Evolutionary conservation across 2,329 filamentous ascomycete species (phyloP).

Genomic region (Cladosporium sp.): DNA sequence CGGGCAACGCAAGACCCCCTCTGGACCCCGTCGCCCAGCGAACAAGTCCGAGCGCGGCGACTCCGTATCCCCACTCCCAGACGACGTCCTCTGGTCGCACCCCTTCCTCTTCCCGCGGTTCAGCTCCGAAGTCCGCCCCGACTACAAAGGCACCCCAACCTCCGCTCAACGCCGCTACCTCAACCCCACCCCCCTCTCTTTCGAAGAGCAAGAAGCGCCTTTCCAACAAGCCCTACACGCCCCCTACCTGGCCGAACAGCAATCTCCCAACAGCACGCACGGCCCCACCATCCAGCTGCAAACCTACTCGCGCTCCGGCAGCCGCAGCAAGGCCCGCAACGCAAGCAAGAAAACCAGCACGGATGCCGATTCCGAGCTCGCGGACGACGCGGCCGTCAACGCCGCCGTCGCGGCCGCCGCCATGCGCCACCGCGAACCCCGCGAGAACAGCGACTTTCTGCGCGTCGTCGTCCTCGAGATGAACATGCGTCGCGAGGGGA

Average conservation of each 20-base stretch:
- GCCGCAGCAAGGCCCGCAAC: slow-evolving; percentile 7
- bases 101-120: slow-evolving; percentile 54
- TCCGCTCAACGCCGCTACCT: slow-evolving; percentile 57
- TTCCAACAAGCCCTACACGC: slow-evolving; percentile 34
- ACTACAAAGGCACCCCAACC: slow-evolving; percentile 50
- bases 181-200: slow-evolving; percentile 48
- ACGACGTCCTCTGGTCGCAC: slow-evolving; percentile 58
- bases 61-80: slow-evolving; percentile 32
- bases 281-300: slow-evolving; percentile 60
- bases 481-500: slow-evolving; percentile 63
- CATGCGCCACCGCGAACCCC: slow-evolving; percentile 51
- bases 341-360: slow-evolving; percentile 26
- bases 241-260: slow-evolving; percentile 26
- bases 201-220: slow-evolving; percentile 35
- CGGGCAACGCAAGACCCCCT: neutral
- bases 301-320: slow-evolving; percentile 47
- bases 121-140: slow-evolving; percentile 58
- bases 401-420: neutral
- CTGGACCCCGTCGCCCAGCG: slow-evolving; percentile 1
- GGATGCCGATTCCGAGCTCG: slow-evolving; percentile 36
- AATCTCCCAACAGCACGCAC: slow-evolving; percentile 16
- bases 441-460: slow-evolving; percentile 61
- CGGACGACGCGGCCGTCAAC: slow-evolving; percentile 39
- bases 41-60: neutral
- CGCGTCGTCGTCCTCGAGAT: slow-evolving; percentile 63